Base-by-base conservation (phyloP, 1,139 yeast genomes). In the Blastobotrys elegans region DNA sequence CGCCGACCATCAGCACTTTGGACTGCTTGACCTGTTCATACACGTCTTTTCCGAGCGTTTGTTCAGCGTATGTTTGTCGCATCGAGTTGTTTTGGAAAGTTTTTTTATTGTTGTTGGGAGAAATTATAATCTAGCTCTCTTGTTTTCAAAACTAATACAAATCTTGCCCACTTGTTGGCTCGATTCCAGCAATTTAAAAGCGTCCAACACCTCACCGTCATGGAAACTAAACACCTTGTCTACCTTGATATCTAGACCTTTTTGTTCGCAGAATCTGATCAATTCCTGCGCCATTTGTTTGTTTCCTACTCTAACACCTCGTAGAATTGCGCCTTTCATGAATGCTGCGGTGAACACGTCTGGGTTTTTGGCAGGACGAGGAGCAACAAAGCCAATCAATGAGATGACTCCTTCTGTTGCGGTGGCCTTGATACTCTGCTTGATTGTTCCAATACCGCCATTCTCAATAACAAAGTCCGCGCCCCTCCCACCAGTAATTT, bases 1-100 rank as follows among this genome's bases (percentile, higher is more conserved):
- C 97, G 3, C 99, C 98, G 0, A 94, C 96, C 71, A 94, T 73
- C 41, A 94, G 71, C 18, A 92, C 89, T 52, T 61, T 63, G 37
- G 57, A 48, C 63, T 59, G 31, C 26, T 32, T 49, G 38, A 55
- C 31, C 32, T 46, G 43, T 18, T 45, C 40, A 22, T 48, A 50
- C n/a, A 39, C 43, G 8, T 47, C 45, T 13, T 49, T 43, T n/a
- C 59, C 59, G 13, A 55, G 48, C 1, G 59, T 48, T 40, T 50
- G 40, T 16, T 38, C 18, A 6, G 54, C 51, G 44, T 51, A 32
- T 14, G 51, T 46, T 29, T 50, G 13, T 41, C 39, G 38, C 38
- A 34, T 34, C 18, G n/a, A 13, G 4, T 7, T 14, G 33, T 7
- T 34, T n/a, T n/a, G n/a, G n/a, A n/a, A n/a, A n/a, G n/a, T n/a